Conservation (phyloP, 352 stramenopile species). For the Pythium myriotylum region DNA sequence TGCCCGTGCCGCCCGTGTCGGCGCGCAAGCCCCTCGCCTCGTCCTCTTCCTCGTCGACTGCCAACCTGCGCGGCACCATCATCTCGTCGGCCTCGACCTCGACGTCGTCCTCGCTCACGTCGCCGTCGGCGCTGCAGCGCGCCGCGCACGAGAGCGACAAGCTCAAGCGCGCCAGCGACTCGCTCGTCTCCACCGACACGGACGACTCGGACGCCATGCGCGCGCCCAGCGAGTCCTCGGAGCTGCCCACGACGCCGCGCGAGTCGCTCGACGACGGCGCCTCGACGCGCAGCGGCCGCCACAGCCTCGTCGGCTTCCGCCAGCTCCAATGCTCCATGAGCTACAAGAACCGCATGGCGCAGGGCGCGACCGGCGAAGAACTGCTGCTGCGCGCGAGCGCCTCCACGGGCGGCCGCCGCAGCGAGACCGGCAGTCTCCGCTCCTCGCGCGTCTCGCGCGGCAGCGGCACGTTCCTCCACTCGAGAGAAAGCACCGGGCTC, state of each 20-base stretch:
- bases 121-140: slow-evolving; percentile 45
- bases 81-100: slow-evolving; percentile 29
- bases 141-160: slow-evolving; percentile 25
- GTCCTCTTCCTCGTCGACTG: neutral
- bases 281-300: slow-evolving; percentile 30
- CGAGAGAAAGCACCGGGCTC: slow-evolving; percentile 7
- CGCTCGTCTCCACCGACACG: slow-evolving; percentile 27
- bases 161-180: slow-evolving; percentile 29
- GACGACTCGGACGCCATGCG: slow-evolving; percentile 22
- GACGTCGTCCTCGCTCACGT: slow-evolving; percentile 58
- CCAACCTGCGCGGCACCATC: slow-evolving; percentile 25
- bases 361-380: slow-evolving; percentile 8
- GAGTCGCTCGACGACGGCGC: slow-evolving; percentile 13
- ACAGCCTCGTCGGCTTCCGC: slow-evolving; percentile 70
- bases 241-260: slow-evolving; percentile 16
- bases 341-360: slow-evolving; percentile 77
- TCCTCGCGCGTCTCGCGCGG: slow-evolving; percentile 8
- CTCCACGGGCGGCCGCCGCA: slow-evolving; percentile 19
- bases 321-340: slow-evolving; percentile 85
- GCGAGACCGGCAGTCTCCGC: slow-evolving; percentile 16
- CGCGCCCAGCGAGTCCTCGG: slow-evolving; percentile 22
- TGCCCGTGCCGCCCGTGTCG: neutral
- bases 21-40: slow-evolving; percentile 6
- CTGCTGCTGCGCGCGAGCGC: slow-evolving; percentile 18
- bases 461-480: slow-evolving; percentile 6